Base-by-base conservation (phyloP, 2,329 filamentous ascomycete species). In the Nigrograna mackinnonii region DNA sequence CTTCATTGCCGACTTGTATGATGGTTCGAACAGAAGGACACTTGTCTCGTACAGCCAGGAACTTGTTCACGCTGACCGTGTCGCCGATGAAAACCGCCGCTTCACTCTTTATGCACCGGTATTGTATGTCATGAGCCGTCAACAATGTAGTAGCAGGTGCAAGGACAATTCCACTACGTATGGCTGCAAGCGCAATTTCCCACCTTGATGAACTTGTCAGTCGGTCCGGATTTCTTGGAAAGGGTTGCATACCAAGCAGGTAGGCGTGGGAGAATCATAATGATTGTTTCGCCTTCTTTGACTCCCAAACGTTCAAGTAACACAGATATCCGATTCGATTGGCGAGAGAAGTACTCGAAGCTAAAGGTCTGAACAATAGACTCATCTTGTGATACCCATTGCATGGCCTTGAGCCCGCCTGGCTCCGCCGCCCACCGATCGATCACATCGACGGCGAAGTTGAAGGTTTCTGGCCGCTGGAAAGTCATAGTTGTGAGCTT, bases 341-440 rank as follows among this genome's bases (percentile, higher is more conserved):
- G 41, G 3, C 36, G 28, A 11, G 41, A 35, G n/a, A 44, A 44
- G 19, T 44, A 39, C 28, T 44, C 18, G 16, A 39, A 44, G 19
- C 4, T 34, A 24, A 44, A 12, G n/a, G n/a, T 35, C 3, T 22
- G 28, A 5, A 36, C 31, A 11, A 11, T 28, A 6, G 36, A 39
- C n/a, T 44, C 36, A 26, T 44, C 41, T 35, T 44, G 36, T 13
- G 41, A 44, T 19, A 44, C 41, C 41, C 41, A 44, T n/a, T 39
- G 35, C 41, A 44, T 39, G 30, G 41, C 41, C 19, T 44, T 22
- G 11, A 44, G 22, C 17, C 39, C 35, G 5, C 30, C 36, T 3
- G 35, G 41, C 20, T 39, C 19, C 11, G 26, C 19, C 20, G 41
- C 41, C 41, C 41, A 44, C 12, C 22, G n/a, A 33, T 44, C 41